A percentile compares a stretch with the other conserved stretches of the same genome.
Evolutionary conservation across 257 asterid species (phyloP).

Genomic region (Rehmannia glutinosa): DNA sequence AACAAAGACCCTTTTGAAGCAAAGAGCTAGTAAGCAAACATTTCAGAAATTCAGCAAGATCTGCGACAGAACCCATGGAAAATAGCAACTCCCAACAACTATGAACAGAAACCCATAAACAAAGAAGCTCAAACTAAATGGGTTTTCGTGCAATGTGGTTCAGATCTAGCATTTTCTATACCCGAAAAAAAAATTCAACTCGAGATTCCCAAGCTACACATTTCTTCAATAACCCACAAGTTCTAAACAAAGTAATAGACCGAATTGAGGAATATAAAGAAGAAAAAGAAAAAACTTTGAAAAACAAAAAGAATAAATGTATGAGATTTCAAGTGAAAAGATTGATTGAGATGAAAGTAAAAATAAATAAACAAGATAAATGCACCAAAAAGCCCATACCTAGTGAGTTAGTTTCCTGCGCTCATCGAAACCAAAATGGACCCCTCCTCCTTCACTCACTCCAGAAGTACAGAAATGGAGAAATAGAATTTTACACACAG

Average conservation of each 20-base stretch:
- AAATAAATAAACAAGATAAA: constrained; percentile 21
- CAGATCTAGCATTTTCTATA: constrained; percentile 61
- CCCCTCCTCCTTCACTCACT: constrained; percentile 36
- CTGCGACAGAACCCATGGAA: constrained; percentile 25
- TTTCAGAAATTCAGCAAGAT: constrained; percentile 37
- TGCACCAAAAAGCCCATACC: constrained; percentile 30
- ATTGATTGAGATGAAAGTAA: constrained; percentile 57
- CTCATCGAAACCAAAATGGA: constrained; percentile 39
- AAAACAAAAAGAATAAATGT: not conserved
- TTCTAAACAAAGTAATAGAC: constrained; percentile 12
- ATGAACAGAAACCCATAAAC: constrained; percentile 5
- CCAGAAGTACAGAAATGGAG: constrained; percentile 6
- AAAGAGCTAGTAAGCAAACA: constrained; percentile 2
- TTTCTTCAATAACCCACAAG: constrained; percentile 13
- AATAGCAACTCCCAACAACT: constrained; percentile 8
- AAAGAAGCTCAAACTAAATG: constrained; percentile 9
- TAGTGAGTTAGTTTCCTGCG: constrained; percentile 29
- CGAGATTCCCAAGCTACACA: constrained; percentile 23
- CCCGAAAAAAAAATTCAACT: constrained; percentile 32
- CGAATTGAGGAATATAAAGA: constrained; percentile 19
- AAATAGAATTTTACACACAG: constrained; percentile 11
- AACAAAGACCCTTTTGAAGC: not conserved
- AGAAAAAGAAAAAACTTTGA: not conserved
- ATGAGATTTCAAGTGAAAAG: constrained; percentile 26
- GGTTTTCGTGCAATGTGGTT: constrained; percentile 29